Evolutionary conservation across 139 green algal genomes (phyloP), one percentile per base, ranked within the genome.

Genomic region (Haematococcus sp.): DNA sequence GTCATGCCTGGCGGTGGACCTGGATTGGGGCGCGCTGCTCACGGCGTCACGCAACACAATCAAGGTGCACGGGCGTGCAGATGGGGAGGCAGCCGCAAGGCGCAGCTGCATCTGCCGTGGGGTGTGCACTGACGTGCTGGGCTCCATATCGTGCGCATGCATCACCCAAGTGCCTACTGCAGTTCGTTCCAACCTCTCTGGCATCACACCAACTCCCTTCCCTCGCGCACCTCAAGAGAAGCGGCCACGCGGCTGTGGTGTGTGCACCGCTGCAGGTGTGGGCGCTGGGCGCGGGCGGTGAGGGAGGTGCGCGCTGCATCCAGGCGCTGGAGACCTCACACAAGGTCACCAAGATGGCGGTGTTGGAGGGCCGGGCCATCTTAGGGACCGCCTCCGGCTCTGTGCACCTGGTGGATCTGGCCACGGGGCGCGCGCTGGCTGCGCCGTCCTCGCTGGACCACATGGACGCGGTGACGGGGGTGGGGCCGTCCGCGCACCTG

Each of bases 301-400:
- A n/a, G 1, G 68, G 75, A 9, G 22, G 25, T 9, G 17, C 68
- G 64, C 35, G 74, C 22, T 79, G 74, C 74, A 19, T 61, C 35
- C 74, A 79, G 34, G 66, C 63, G 43, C 66, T 79, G 23, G 55
- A 68, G 35, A 75, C 74, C 30, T 71, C 64, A 19, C 23, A 58
- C 11, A 20, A 34, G 20, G 64, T 71, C 9, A 68, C 40, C 40
- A 49, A 49, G 25, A 27, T 80, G 23, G 78, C 74, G 60, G n/a
- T 84, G 61, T 68, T 84, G 27, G 78, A 79, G 44, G 68, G 68
- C 7, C 73, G 68, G 2, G 78, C 63, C 25, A 64, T 84, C 28
- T 23, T 72, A 4, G 78, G 78, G 61, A 80, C 78, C 32, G 51
- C 68, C 19, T 56, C 19, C 9, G 78, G 78, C 34, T 55, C 15